Evolutionary conservation across 2,329 filamentous ascomycete genomes (phyloP).

Genomic region (Xylaria sp.): DNA sequence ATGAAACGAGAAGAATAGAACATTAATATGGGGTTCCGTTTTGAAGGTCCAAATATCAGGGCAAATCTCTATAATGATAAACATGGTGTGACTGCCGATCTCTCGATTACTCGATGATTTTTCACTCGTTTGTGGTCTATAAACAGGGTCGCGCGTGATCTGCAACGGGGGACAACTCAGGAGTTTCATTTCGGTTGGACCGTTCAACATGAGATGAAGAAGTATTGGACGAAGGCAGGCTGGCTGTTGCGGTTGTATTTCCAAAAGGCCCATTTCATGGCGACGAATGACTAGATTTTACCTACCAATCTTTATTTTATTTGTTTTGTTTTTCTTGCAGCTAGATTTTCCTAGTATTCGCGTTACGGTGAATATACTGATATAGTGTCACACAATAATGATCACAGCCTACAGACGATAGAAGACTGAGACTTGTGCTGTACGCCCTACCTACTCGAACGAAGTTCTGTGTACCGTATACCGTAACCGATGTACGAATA

Average conservation of each 20-base stretch:
- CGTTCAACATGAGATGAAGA: neutral
- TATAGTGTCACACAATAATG: slow-evolving; percentile 6
- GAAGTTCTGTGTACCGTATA: slow-evolving; percentile 5
- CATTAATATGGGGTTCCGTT: slow-evolving; percentile 10
- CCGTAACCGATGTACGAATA: slow-evolving; percentile 29
- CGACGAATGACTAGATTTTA: neutral
- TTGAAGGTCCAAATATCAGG: slow-evolving; percentile 10
- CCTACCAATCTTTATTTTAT: neutral
- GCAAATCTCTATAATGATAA: slow-evolving; percentile 12
- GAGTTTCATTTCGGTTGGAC: slow-evolving; percentile 3
- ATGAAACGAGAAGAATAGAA: slow-evolving; percentile 21
- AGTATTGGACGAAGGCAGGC: neutral
- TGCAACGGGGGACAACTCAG: slow-evolving; percentile 22
- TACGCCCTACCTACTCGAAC: neutral
- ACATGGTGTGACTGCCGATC: slow-evolving; percentile 28
- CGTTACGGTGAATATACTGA: neutral
- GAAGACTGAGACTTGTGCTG: neutral
- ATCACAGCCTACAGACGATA: slow-evolving; percentile 6
- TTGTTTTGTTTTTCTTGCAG: neutral
- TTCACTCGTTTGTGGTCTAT: neutral
- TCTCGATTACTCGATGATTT: neutral
- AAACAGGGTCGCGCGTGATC: slow-evolving; percentile 24
- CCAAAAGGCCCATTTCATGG: neutral
- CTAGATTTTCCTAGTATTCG: neutral
- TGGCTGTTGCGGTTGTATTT: neutral